These are phyloP conservation scores for Trichoderma semiorbis DNA, from an alignment of 2,329 filamentous ascomycete genomes.

Conservation along the genomic window DNA sequence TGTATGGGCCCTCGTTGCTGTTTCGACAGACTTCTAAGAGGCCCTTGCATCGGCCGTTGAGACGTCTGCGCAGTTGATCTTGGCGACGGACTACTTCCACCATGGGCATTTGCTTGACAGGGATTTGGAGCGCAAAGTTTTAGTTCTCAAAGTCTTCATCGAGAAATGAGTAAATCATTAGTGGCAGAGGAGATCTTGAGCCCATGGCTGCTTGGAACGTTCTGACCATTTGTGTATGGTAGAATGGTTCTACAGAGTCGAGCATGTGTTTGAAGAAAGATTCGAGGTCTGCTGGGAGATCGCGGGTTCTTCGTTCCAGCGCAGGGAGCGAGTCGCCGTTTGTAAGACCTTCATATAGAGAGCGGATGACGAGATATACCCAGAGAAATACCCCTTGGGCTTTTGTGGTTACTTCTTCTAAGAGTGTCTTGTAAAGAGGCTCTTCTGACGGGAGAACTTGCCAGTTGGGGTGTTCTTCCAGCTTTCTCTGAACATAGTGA, in stretches of 20 bases:
- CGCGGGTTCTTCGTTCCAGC: conserved; percentile 1
- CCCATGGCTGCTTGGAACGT: neutral
- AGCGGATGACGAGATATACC: conserved; percentile 23
- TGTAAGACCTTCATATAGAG: conserved; percentile 20
- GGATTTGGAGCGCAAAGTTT: neutral
- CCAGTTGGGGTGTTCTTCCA: neutral
- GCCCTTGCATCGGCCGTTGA: neutral
- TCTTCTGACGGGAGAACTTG: neutral
- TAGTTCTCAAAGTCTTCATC: neutral
- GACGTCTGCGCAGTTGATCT: neutral
- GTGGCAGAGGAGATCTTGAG: neutral
- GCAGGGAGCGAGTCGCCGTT: conserved; percentile 8
- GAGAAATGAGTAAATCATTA: neutral
- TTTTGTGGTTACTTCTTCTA: neutral
- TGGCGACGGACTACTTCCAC: neutral
- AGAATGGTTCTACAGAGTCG: neutral
- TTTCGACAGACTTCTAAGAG: neutral
- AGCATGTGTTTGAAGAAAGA: conserved; percentile 19
- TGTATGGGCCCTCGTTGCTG: neutral
- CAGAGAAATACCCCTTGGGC: conserved; percentile 26
- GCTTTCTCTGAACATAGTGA: neutral
- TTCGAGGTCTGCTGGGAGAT: conserved; percentile 17
- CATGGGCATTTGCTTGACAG: neutral
- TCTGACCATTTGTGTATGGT: neutral
- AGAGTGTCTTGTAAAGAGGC: neutral